Evolutionary conservation across 176 grass and related monocot genomes (phyloP).

Genomic region (Carex pumila): DNA sequence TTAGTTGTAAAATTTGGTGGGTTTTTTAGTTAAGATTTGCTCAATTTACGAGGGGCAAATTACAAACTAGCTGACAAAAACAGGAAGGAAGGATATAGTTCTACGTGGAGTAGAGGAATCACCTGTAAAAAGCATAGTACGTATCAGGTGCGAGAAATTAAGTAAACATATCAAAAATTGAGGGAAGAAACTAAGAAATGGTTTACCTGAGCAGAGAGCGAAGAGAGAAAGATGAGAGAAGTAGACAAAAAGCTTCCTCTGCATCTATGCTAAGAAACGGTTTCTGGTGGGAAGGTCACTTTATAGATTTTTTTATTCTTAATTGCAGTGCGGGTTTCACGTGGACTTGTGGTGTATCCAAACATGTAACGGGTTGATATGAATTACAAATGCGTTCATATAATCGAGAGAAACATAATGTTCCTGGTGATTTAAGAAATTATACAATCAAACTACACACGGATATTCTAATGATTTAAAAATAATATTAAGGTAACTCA

Average conservation of each 20-base stretch:
- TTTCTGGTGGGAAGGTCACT: neutral
- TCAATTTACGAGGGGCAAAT: neutral
- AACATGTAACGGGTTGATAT: neutral
- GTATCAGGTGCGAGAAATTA: neutral
- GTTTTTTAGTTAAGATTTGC: neutral
- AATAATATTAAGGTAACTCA: neutral
- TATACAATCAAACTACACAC: neutral
- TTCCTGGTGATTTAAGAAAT: neutral
- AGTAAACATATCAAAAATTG: neutral
- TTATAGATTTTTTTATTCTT: neutral
- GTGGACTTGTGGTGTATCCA: neutral
- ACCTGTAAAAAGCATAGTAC: neutral
- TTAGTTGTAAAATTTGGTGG: neutral
- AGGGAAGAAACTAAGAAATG: neutral
- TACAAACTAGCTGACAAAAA: neutral
- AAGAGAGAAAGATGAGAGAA: neutral
- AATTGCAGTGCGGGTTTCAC: neutral
- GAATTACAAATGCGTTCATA: no score
- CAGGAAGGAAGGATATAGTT: neutral
- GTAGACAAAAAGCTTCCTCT: neutral
- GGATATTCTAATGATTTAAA: neutral
- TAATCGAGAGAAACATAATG: neutral
- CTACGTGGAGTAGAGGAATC: neutral
- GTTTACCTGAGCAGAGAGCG: neutral
- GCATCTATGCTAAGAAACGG: no score